Conservation (phyloP, 805 yeast species). For the Sugiyamaella floridensis region DNA sequence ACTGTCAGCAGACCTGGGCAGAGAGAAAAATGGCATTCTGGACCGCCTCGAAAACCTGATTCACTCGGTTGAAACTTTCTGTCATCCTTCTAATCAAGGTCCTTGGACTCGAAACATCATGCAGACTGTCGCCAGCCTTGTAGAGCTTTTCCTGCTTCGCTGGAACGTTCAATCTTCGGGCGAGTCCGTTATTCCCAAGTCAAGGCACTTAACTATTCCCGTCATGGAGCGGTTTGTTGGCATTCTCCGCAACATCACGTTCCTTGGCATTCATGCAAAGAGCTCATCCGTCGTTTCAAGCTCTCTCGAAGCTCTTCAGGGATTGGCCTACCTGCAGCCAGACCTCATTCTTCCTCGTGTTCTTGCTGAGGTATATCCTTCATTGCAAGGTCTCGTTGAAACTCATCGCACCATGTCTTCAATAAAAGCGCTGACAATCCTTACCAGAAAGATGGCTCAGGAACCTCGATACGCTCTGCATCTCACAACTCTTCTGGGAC, state of each 20-base stretch:
- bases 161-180: constrained; percentile 31
- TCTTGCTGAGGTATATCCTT: constrained; percentile 55
- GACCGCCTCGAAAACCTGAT: constrained; percentile 47
- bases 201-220: constrained; percentile 15
- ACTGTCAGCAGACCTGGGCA: constrained; percentile 41
- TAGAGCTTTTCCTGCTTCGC: constrained; percentile 32
- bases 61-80: constrained; percentile 70
- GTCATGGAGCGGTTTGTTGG: constrained; percentile 41
- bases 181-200: constrained; percentile 25
- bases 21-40: constrained; percentile 41
- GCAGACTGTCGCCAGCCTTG: constrained; percentile 53
- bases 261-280: constrained; percentile 76
- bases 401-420: constrained; percentile 77
- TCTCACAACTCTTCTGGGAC: constrained; percentile 61
- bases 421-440: constrained; percentile 54
- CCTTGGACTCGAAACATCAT: constrained; percentile 75
- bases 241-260: constrained; percentile 48
- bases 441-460: constrained; percentile 59
- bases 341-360: constrained; percentile 31
- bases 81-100: constrained; percentile 91
- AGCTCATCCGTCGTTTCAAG: constrained; percentile 47
- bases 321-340: constrained; percentile 60
- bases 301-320: constrained; percentile 52
- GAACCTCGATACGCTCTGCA: constrained; percentile 68
- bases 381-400: constrained; percentile 37